phyloP scores from a whole-genome alignment of 495 filamentous ascomycete species.

The Cairneyella variabilis region DNA sequence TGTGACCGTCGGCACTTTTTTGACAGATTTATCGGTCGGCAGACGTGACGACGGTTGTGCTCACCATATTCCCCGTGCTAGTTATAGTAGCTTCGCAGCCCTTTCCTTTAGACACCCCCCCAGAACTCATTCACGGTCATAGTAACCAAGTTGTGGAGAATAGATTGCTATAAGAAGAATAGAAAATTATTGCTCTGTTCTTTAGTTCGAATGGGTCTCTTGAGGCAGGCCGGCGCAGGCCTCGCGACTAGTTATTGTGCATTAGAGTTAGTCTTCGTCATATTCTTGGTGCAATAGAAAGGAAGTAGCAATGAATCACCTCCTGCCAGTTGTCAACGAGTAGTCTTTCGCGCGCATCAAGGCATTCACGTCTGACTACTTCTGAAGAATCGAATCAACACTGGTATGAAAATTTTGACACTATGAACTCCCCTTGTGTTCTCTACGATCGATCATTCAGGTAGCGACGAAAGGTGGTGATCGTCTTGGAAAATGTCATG shows the following conservation, averaged over 20 bases:
- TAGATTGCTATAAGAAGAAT: background rate
- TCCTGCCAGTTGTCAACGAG: too few relatives aligned
- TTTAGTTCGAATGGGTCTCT: background rate
- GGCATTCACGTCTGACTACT: background rate
- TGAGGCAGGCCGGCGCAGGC: background rate
- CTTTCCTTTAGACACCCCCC: too few relatives aligned
- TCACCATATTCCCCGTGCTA: too few relatives aligned
- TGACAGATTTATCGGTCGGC: too few relatives aligned
- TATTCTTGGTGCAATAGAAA: background rate
- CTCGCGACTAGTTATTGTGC: background rate
- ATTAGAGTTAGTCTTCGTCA: too few relatives aligned
- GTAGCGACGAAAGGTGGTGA: background rate
- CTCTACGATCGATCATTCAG: constrained; percentile 3
- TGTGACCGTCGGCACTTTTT: too few relatives aligned
- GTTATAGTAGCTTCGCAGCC: too few relatives aligned
- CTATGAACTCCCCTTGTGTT: background rate
- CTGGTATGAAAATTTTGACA: constrained; percentile 4
- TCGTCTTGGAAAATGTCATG: too few relatives aligned
- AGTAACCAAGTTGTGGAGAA: background rate
- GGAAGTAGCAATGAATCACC: background rate
- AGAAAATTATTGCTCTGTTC: background rate
- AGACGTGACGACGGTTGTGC: too few relatives aligned
- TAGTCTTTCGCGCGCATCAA: too few relatives aligned
- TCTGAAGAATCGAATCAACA: constrained; percentile 4
- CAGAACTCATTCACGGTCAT: too few relatives aligned